Evolutionary conservation across 352 stramenopile species (phyloP), one percentile per base, ranked within the genome.

Genomic region (Phytophthora boehmeriae): DNA sequence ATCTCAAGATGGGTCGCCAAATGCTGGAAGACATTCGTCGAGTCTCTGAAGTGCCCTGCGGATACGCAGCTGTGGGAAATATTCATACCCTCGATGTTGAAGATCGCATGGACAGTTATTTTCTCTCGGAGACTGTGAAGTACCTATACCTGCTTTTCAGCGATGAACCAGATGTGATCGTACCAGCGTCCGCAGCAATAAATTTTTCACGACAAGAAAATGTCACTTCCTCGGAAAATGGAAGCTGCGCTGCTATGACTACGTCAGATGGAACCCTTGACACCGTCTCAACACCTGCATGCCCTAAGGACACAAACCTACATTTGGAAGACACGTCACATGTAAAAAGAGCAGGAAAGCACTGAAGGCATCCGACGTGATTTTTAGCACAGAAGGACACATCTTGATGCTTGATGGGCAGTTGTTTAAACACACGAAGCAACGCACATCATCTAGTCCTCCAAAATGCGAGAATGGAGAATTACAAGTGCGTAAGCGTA

Each of bases 121-220:
- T 99, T 63, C 78, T 99, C 1, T 97, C 89, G 2, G 98, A 99
- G 80, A 99, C 97, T 4, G 82, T 98, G 28, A 99, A 99, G 75
- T 99, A 99, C 67, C 65, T 99, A 14, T 99, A 98, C 76, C 66
- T 99, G 27, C 92, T 98, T 22, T 99, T 99, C 76, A 97, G 98
- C 49, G 93, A 98, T 27, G 80, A 92, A 30, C 75, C 78, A 8
- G 68, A 88, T 50, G 72, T 90, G 42, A 87, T 93, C 61, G 80
- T 92, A 20, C 84, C 87, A 54, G 53, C 70, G 4, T 41, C 47
- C 51, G 30, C 55, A 59, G 16, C 19, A 48, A 25, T 20, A 22
- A 51, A 46, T 1, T 22, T 32, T 11, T 16, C 8, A 6, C 17
- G 19, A 13, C 8, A 23, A 19, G 10, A 20, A 16, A 70, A 67